These are phyloP conservation scores for Candida yuanshanica DNA, from an alignment of 805 yeast species.

Conservation along the genomic window DNA sequence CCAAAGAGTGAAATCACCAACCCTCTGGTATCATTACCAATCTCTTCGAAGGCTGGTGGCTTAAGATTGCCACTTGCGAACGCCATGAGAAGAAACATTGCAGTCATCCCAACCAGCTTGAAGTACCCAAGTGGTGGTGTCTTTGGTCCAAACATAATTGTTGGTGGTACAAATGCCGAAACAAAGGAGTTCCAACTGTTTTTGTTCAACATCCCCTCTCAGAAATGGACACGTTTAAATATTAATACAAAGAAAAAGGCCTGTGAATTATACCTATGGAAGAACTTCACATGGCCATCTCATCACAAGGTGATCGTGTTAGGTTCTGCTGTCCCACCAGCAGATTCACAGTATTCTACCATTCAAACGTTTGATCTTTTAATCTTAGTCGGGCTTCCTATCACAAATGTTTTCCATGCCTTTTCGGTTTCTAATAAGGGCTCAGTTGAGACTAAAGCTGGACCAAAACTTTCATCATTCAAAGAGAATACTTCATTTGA, in stretches of 20 bases:
- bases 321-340: conserved; percentile 34
- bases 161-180: conserved; percentile 52
- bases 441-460: conserved; percentile 16
- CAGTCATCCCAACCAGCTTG: conserved; percentile 41
- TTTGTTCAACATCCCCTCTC: conserved; percentile 48
- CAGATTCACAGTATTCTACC: conserved; percentile 24
- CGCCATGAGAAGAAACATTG: conserved; percentile 11
- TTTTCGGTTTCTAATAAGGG: conserved; percentile 8
- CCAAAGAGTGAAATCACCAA: conserved; percentile 6
- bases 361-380: conserved; percentile 40
- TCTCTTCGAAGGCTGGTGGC: conserved; percentile 27
- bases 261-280: conserved; percentile 53
- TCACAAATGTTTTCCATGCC: conserved; percentile 38
- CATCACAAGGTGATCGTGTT: conserved; percentile 65
- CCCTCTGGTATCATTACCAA: conserved; percentile 31
- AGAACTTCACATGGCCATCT: conserved; percentile 68
- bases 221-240: conserved; percentile 61
- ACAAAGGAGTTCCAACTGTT: conserved; percentile 38
- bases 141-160: conserved; percentile 61
- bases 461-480: conserved; percentile 2
- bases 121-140: conserved; percentile 53
- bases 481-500: conserved; percentile 37
- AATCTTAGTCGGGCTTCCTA: conserved; percentile 48
- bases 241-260: conserved; percentile 39
- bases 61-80: conserved; percentile 24